Conservation (phyloP, 2,329 filamentous ascomycete genomes). For the Chaetomiaceae sp. region DNA sequence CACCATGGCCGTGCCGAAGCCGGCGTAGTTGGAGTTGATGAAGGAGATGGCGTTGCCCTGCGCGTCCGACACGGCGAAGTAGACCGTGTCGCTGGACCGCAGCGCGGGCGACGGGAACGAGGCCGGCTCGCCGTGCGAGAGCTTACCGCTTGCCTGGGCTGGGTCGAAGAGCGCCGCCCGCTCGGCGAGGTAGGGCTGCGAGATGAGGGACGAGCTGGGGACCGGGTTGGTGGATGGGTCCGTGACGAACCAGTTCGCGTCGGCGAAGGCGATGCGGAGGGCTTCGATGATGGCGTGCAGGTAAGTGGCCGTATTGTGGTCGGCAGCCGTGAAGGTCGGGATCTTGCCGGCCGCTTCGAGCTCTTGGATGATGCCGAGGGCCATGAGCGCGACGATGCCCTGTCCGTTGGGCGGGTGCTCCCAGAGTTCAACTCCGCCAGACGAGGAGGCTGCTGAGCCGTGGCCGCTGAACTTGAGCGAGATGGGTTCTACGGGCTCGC, state of each 20-base stretch:
- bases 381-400: slow-evolving; percentile 91
- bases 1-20: slow-evolving; percentile 83
- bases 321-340: slow-evolving; percentile 59
- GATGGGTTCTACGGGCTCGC: slow-evolving; percentile 79
- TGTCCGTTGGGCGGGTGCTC: slow-evolving; percentile 97
- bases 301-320: slow-evolving; percentile 78
- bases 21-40: slow-evolving; percentile 92
- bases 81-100: slow-evolving; percentile 86
- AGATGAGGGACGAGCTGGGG: slow-evolving; percentile 65
- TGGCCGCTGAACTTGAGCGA: slow-evolving; percentile 73
- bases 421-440: slow-evolving; percentile 77
- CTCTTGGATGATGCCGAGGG: slow-evolving; percentile 84
- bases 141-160: slow-evolving; percentile 55
- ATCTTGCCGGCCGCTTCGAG: slow-evolving; percentile 73
- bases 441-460: slow-evolving; percentile 29
- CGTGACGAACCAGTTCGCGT: slow-evolving; percentile 84
- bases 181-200: slow-evolving; percentile 66
- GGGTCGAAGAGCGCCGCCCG: slow-evolving; percentile 57
- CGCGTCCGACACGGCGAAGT: slow-evolving; percentile 79
- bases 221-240: slow-evolving; percentile 71
- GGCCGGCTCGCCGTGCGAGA: slow-evolving; percentile 57
- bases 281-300: slow-evolving; percentile 85
- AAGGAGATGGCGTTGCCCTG: slow-evolving; percentile 89
- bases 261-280: slow-evolving; percentile 83
- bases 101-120: slow-evolving; percentile 63